Base-by-base conservation (phyloP, 805 yeast genomes). In the Metschnikowia matae region DNA sequence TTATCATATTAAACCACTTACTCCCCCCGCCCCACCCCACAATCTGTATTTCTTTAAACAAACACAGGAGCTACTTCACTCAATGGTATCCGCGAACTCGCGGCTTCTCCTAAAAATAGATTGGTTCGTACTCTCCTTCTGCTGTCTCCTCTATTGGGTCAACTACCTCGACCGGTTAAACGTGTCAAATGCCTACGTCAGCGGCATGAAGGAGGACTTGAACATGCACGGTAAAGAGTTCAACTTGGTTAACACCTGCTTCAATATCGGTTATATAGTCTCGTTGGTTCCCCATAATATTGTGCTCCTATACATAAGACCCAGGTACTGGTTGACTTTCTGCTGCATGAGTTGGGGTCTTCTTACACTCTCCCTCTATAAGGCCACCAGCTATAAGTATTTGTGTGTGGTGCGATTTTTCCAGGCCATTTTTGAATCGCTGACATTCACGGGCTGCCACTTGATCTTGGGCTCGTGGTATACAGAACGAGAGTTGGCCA, bases 251-350 rank as follows among this genome's bases (percentile, higher is more conserved):
- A 79, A 77, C 52, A 80, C 85, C 0, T 74, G 79, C 46, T 83
- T 81, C 63, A 80, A 78, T 20, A 74, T 80, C 7, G 90, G 89
- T 2, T 81, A 82, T 60, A 76, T 79, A 31, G 69, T 84, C 17
- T 83, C 82, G 7, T 78, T 82, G 73, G 64, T 84, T 35, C 90
- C 90, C 2, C 76, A 82, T 57, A 82, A 83, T 55, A 54, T 83
- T 54, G 70, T 81, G 34, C 61, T 81, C 17, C 61, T 80, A 51
- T 73, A 72, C 46, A 68, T 82, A 1, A 73, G 81, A 40, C 89
- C 87, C 1, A 67, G 80, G 46, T 75, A 75, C 50, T 80, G 85
- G 82, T 60, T 81, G 51, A 70, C 77, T 42, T 77, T 77, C 57
- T 74, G 84, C 62, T 74, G 79, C 31, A 63, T 80, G 43, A 65